Base-by-base conservation (phyloP, 345 rosid genomes). In the Gossypium herbaceum region DNA sequence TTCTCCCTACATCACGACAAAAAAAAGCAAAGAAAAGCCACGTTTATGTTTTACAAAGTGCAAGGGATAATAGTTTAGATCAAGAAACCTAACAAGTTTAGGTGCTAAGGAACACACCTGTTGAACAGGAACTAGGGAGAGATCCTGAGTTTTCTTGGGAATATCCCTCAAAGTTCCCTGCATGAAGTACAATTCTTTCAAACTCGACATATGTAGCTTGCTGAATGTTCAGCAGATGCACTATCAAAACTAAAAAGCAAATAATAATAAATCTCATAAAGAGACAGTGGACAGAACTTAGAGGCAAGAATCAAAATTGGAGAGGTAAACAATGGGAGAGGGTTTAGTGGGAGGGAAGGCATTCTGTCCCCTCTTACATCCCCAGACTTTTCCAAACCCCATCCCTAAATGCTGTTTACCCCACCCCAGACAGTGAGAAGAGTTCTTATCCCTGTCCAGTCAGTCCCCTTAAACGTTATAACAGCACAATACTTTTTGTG, bases 111-210 rank as follows among this genome's bases (percentile, higher is more conserved):
- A 68, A 48, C 41, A 57, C 68, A 87, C 94, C 91, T 83, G 91
- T 68, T 85, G 91, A 4, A 73, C 75, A 24, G 85, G 81, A 59
- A 81, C 69, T 17, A 75, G 76, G 66, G 90, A 62, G 78, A 79
- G 87, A 51, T 86, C 95, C 77, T 78, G 92, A 59, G 70, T 65
- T 82, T 83, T 88, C 83, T 85, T 90, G 39, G 90, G 82, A 61
- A 88, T 85, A 73, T 88, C 95, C 81, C 91, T 82, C 78, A 90
- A 65, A 61, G 88, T 83, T 56, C 95, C 95, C 92, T 90, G 87
- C 77, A 77, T 69, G 73, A 48, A 44, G 51, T 72, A 65, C 71
- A 66, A 72, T 63, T 52, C 9, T 69, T 29, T 17, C 54, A 2
- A 62, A 50, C 19, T 66, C 75, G 75, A 56, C 69, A 47, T 59